Conservation (phyloP, 23 red algal genomes). For the Gracilaria vermiculophylla region DNA sequence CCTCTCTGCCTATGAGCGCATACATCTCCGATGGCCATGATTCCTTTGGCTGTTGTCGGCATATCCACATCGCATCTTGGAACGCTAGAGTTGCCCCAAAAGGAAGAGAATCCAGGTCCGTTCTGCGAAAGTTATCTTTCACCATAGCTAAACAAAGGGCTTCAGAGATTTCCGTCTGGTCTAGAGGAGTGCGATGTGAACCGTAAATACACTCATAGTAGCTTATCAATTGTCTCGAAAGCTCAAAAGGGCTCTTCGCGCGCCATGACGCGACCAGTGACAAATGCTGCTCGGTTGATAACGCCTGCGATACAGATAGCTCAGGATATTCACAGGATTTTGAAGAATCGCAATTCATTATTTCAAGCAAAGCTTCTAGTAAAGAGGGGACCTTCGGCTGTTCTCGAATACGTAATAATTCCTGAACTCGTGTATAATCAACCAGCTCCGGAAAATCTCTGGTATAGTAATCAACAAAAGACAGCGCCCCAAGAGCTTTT, state of each 20-base stretch:
- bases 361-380: neutral
- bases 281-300: constrained; percentile 3
- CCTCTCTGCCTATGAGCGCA: constrained; percentile 83
- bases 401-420: neutral
- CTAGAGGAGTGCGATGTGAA: neutral
- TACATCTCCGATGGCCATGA: constrained; percentile 45
- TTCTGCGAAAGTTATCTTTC: constrained; percentile 11
- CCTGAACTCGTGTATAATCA: neutral
- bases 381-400: neutral
- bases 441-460: constrained; percentile 42
- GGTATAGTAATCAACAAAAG: constrained; percentile 65
- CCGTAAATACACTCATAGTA: constrained; percentile 15
- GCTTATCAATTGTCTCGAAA: constrained; percentile 23
- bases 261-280: constrained; percentile 30
- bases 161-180: neutral
- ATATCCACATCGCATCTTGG: constrained; percentile 63
- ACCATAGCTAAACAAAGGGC: constrained; percentile 41
- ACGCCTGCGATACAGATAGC: neutral
- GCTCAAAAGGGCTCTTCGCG: constrained; percentile 15
- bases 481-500: neutral
- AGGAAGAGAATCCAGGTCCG: constrained; percentile 62
- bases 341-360: neutral
- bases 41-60: constrained; percentile 21
- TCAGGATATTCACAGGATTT: neutral
- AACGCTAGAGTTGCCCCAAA: constrained; percentile 57